Evolutionary conservation across 805 yeast species (phyloP), one percentile per base, ranked within the genome.

Genomic region (Kuraishia piskuri): DNA sequence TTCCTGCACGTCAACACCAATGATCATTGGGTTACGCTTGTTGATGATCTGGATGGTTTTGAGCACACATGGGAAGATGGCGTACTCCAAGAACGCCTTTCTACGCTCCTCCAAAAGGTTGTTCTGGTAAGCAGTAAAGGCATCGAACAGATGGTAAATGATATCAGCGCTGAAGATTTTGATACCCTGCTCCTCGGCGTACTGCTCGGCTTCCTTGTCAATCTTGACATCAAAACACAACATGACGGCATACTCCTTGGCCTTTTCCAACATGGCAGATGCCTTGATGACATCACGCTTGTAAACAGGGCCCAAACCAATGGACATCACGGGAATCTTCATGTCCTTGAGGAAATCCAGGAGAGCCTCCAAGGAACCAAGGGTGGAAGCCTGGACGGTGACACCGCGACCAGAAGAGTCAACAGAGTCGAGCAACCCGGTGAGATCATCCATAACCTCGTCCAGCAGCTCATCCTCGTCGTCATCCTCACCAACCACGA

Each of bases 271-370:
- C 99, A 94, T 94, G 1, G 99, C 84, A 23, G 91, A 80, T 10
- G 97, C 97, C 68, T 90, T 89, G 96, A 94, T 94, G 50, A 94
- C 96, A 76, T 94, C 99, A 75, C 97, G 86, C 75, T 92, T 94
- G 77, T 74, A 94, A 45, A 94, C 99, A 53, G 99, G 99, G 64
- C 99, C 99, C 68, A 94, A 79, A 53, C 97, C 96, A 66, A 94
- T 91, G 37, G 97, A 88, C 97, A 92, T 90, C 40, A 94, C 99
- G 21, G 99, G 99, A 71, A 94, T 94, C 79, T 94, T 94, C 97
- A 91, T 89, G 64, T 89, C 96, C 73, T 92, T 92, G 69, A 94
- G 80, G 89, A 94, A 94, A 71, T 92, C 98, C 58, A 94, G 79
- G 61, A 94, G 76, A 2, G 99, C 99, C 75, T 94, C 99, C 64